Evolutionary conservation across 2,329 filamentous ascomycete species (phyloP).

Genomic region (Chaetothyriales sp.): DNA sequence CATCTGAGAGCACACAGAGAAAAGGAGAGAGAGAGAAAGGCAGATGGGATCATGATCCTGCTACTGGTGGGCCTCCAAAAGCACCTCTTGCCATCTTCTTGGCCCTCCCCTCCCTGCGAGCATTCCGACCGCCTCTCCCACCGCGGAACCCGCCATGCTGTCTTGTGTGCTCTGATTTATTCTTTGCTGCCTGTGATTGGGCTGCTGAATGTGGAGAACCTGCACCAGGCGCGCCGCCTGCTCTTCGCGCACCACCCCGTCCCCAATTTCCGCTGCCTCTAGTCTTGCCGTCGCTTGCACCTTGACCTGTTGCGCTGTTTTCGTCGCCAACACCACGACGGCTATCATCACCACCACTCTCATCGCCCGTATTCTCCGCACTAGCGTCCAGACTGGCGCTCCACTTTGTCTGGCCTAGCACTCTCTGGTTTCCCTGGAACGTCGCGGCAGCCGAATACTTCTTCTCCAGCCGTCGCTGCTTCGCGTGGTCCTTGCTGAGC

Average conservation of each 20-base stretch:
- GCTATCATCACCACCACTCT: constrained; percentile 3
- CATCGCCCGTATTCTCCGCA: constrained; percentile 4
- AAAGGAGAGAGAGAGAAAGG: constrained; percentile 22
- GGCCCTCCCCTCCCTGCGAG: constrained; percentile 17
- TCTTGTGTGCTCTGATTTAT: background rate
- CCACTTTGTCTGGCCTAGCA: constrained; percentile 14
- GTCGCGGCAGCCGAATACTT: constrained; percentile 33
- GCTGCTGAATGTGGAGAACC: no score
- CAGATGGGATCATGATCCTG: background rate
- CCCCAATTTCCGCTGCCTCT: constrained; percentile 7
- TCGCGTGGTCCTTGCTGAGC: constrained; percentile 58
- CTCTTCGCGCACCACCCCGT: constrained; percentile 2
- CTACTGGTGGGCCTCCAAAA: background rate
- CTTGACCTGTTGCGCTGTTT: background rate
- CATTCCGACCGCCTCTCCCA: constrained; percentile 12
- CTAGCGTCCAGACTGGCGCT: constrained; percentile 9
- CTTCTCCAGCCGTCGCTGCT: constrained; percentile 55
- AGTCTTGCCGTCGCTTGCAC: constrained; percentile 1
- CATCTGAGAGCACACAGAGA: constrained; percentile 27
- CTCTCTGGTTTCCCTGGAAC: constrained; percentile 13
- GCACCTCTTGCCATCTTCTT: constrained; percentile 17
- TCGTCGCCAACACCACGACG: no score
- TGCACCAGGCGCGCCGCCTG: no score
- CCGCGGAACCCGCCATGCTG: constrained; percentile 6
- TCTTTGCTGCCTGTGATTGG: background rate